phyloP scores from a whole-genome alignment of 139 green algal species.

The Chlorella sp. region DNA sequence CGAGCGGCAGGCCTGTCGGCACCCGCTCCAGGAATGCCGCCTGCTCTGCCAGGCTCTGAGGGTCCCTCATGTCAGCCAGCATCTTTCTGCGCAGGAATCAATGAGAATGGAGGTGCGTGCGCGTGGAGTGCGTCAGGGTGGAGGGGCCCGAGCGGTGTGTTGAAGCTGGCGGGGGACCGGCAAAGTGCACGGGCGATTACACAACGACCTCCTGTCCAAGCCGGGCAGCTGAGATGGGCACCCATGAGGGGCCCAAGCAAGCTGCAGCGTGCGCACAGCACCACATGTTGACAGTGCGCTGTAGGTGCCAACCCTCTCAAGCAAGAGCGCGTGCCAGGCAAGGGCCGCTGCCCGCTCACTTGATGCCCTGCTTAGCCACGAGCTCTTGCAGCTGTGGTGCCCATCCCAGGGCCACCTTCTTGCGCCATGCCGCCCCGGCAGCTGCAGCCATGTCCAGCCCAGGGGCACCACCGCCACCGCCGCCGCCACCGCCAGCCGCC shows the following conservation, averaged over 20 bases:
- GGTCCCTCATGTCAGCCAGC: not conserved
- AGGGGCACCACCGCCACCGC: not conserved
- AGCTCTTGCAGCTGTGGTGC: not conserved
- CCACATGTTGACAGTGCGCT: too few species aligned
- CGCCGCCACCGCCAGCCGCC: not conserved
- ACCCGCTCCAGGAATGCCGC: not conserved
- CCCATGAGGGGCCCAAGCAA: not conserved
- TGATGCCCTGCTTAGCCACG: not conserved
- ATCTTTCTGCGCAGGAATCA: not conserved
- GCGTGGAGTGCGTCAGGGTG: too few species aligned
- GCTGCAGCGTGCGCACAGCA: not conserved
- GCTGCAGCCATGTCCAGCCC: not conserved
- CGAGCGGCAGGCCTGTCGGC: not conserved
- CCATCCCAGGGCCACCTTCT: constrained; percentile 14
- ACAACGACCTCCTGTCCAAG: not conserved
- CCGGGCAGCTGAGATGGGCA: not conserved
- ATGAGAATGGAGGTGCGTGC: not conserved
- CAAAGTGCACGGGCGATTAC: not conserved
- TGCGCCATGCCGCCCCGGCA: constrained; percentile 3
- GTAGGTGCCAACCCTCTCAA: too few species aligned
- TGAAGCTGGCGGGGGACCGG: not conserved
- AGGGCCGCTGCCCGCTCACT: not conserved
- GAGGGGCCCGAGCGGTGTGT: not conserved
- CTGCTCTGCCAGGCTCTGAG: not conserved
- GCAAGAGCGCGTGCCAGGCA: not conserved